phyloP scores from a whole-genome alignment of 2,329 filamentous ascomycete genomes.

The Penicillium sumatraense region DNA sequence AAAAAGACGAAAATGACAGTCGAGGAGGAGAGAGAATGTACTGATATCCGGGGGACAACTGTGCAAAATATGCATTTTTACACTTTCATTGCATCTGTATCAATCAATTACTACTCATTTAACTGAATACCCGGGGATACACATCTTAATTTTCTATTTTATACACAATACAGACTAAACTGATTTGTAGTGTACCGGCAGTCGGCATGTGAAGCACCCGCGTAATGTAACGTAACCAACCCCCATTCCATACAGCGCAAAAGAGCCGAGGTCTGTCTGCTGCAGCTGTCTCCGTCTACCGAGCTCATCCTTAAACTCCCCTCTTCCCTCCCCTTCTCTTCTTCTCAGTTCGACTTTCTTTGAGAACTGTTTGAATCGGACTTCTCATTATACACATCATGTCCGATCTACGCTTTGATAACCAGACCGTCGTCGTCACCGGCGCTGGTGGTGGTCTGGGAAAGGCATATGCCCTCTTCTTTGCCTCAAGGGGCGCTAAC shows the following conservation, averaged over 20 bases:
- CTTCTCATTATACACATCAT: conserved; percentile 41
- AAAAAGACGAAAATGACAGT: not conserved
- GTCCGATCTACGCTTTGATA: conserved; percentile 81
- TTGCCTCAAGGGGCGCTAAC: conserved; percentile 86
- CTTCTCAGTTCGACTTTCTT: conserved; percentile 23
- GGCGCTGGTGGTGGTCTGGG: conserved; percentile 83
- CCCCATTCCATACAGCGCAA: conserved; percentile 20
- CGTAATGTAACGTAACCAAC: conserved; percentile 21
- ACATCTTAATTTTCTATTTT: no score
- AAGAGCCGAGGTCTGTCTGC: conserved; percentile 38
- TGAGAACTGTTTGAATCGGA: conserved; percentile 18
- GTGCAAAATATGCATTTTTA: no score
- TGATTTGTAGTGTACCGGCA: conserved; percentile 10
- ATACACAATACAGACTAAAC: no score
- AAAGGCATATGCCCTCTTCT: conserved; percentile 85
- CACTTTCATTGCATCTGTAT: no score
- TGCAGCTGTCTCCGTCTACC: conserved; percentile 30
- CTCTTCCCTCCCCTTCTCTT: conserved; percentile 24
- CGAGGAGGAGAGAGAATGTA: not conserved
- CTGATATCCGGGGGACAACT: no score
- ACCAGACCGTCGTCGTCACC: conserved; percentile 86
- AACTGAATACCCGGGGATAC: no score
- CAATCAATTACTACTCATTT: not conserved
- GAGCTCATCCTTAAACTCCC: conserved; percentile 34
- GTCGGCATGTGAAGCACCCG: conserved; percentile 43